Evolutionary conservation across 805 yeast genomes (phyloP), one percentile per base, ranked within the genome.

Genomic region (Metschnikowia rubicola): DNA sequence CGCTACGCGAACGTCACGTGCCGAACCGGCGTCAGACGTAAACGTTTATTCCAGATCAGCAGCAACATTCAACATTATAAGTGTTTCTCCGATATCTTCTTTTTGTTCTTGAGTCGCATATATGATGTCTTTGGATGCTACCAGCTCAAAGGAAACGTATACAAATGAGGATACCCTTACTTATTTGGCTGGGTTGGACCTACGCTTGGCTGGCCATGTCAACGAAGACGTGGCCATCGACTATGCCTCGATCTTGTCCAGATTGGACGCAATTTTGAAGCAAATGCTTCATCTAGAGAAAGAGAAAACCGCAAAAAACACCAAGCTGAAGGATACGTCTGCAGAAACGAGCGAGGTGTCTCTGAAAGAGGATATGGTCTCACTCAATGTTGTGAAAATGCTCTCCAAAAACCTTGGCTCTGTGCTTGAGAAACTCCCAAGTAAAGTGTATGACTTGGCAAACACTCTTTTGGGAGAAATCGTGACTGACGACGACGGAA

Each of bases 361-460:
- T 13, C 17, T 13, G 7, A 31, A 11, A 8, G 10, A 30, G 2
- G 42, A 46, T 8, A 10, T 19, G 8, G 26, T 26, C 5, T 50
- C 55, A 15, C 48, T 53, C 26, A 64, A 63, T 41, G 38, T 65
- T 21, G 59, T 56, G 52, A 58, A 62, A 33, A 52, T 71, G 10
- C 45, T 68, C 9, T 65, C 75, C 2, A 52, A 64, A 34, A 62
- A 60, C 44, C 51, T 67, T 41, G 53, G 60, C 9, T 11, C 59
- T 19, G 60, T 66, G 2, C 59, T 71, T 29, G 55, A 57, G 9
- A 58, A 63, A 10, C 50, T 67, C 10, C 66, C 75, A 2, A 63
- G 63, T 30, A 68, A 68, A 44, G 58, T 64, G 10, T 67, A 67
- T 53, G 76, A 72, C 47, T 57, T 66, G 29, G 67, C 73, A 43